phyloP scores from a whole-genome alignment of 2,329 filamentous ascomycete species.

The Exophiala sp. region DNA sequence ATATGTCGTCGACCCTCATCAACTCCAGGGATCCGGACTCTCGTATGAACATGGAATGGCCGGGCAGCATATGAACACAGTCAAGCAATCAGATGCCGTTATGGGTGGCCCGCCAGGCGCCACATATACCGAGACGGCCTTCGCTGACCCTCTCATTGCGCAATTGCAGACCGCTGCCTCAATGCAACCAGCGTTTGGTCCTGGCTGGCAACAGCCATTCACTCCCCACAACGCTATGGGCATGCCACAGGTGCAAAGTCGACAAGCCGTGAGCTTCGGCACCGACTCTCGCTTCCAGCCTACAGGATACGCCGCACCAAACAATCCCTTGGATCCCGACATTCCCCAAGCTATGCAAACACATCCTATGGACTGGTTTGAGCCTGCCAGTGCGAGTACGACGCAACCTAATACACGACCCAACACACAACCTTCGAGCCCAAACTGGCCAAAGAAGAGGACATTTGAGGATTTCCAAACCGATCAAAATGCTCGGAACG shows the following conservation, averaged over 20 bases:
- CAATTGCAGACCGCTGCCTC: slow-evolving; percentile 16
- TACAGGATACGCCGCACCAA: slow-evolving; percentile 24
- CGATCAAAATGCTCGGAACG: slow-evolving; percentile 19
- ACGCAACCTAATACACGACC: slow-evolving; percentile 23
- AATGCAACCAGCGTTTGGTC: slow-evolving; percentile 18
- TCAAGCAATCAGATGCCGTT: slow-evolving; percentile 9
- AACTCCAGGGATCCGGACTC: slow-evolving; percentile 14
- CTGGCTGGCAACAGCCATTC: slow-evolving; percentile 23
- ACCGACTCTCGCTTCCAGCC: slow-evolving; percentile 26
- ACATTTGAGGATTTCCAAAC: slow-evolving; percentile 24
- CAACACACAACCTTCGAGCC: slow-evolving; percentile 28
- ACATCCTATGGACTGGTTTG: slow-evolving; percentile 18
- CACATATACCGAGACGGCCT: slow-evolving; percentile 10
- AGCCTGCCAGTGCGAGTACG: slow-evolving; percentile 18
- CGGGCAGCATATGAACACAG: slow-evolving; percentile 13
- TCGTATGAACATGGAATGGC: slow-evolving; percentile 15
- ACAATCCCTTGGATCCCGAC: slow-evolving; percentile 24
- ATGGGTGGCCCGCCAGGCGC: slow-evolving; percentile 11
- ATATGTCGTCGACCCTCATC: slow-evolving; percentile 18
- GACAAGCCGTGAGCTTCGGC: slow-evolving; percentile 22
- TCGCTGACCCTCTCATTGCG: slow-evolving; percentile 9
- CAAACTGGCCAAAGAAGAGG: slow-evolving; percentile 25
- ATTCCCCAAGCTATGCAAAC: slow-evolving; percentile 17
- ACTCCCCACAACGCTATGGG: slow-evolving; percentile 9
- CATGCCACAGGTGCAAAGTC: slow-evolving; percentile 6